Evolutionary conservation across 163 green algal genomes (phyloP).

Genomic region (Chlorella variabilis): DNA sequence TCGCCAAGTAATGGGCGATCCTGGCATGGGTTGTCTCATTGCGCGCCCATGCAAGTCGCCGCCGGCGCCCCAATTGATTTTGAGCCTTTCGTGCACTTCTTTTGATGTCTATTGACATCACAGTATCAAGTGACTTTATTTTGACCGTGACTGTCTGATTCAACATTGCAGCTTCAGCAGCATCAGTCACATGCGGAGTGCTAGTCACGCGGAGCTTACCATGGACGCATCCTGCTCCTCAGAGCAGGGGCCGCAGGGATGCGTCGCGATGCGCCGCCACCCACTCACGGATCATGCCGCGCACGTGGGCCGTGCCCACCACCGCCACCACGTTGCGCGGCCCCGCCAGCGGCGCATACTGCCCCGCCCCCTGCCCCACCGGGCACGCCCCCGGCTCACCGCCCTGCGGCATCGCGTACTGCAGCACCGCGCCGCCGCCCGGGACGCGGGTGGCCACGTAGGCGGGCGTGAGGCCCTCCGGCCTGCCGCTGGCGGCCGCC

Average conservation of each 20-base stretch:
- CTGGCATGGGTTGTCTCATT: too few species aligned
- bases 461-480: conserved; percentile 37
- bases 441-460: conserved; percentile 22
- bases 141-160: too few species aligned
- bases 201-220: too few species aligned
- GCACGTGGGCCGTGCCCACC: conserved; percentile 87
- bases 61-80: too few species aligned
- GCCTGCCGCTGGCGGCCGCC: conserved; percentile 54
- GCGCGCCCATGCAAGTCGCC: too few species aligned
- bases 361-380: conserved; percentile 47
- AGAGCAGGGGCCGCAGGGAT: conserved; percentile 2
- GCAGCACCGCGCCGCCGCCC: conserved; percentile 24
- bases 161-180: too few species aligned
- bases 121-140: too few species aligned
- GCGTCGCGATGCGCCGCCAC: conserved; percentile 14
- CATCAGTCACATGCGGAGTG: too few species aligned
- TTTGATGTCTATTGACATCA: too few species aligned
- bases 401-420: conserved; percentile 50
- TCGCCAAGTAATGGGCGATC: background rate
- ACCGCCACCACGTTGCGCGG: conserved; percentile 61
- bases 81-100: too few species aligned
- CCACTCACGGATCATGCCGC: conserved; percentile 72
- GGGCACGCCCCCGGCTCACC: conserved; percentile 24
- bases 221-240: too few species aligned
- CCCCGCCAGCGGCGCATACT: conserved; percentile 52